These are phyloP conservation scores for Fusarium sp. DNA, from an alignment of 2,329 filamentous ascomycete genomes.

Conservation along the genomic window DNA sequence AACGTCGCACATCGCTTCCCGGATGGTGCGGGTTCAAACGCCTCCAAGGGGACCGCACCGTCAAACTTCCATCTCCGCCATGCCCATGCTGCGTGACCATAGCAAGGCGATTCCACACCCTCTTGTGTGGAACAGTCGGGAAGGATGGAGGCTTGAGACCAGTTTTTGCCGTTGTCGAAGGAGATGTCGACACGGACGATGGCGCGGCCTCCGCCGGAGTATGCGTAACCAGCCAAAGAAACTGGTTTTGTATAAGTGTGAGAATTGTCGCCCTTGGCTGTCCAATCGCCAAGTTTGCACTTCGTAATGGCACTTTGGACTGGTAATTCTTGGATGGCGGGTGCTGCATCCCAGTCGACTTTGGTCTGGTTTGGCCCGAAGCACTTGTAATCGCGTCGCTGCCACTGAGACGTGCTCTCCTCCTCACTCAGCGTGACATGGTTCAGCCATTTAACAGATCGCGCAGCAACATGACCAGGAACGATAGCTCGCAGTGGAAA, in stretches of 20 bases:
- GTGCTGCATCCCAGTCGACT: conserved; percentile 69
- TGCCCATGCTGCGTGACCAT: conserved; percentile 64
- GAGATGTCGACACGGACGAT: conserved; percentile 74
- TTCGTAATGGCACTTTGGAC: conserved; percentile 72
- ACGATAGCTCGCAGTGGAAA: conserved; percentile 70
- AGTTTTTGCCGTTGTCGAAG: conserved; percentile 68
- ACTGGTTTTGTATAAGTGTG: conserved; percentile 38
- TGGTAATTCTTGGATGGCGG: conserved; percentile 72
- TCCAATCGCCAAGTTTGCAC: conserved; percentile 53
- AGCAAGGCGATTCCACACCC: conserved; percentile 39
- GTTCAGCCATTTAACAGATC: conserved; percentile 74
- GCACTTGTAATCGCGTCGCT: conserved; percentile 73
- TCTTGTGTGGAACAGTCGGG: conserved; percentile 53
- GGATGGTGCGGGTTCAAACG: conserved; percentile 27
- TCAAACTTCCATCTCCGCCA: conserved; percentile 71
- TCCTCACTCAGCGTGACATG: conserved; percentile 71
- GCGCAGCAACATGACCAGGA: conserved; percentile 71
- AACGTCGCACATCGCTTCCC: conserved; percentile 56
- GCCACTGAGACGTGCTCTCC: conserved; percentile 71
- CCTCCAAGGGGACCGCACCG: conserved; percentile 52
- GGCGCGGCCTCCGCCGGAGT: conserved; percentile 70
- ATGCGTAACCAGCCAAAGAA: conserved; percentile 69
- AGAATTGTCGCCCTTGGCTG: neutral
- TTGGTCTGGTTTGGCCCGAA: conserved; percentile 70
- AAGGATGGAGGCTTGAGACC: conserved; percentile 69